Evolutionary conservation across 1,139 yeast species (phyloP).

Genomic region (Sugiyamaella paludigena): DNA sequence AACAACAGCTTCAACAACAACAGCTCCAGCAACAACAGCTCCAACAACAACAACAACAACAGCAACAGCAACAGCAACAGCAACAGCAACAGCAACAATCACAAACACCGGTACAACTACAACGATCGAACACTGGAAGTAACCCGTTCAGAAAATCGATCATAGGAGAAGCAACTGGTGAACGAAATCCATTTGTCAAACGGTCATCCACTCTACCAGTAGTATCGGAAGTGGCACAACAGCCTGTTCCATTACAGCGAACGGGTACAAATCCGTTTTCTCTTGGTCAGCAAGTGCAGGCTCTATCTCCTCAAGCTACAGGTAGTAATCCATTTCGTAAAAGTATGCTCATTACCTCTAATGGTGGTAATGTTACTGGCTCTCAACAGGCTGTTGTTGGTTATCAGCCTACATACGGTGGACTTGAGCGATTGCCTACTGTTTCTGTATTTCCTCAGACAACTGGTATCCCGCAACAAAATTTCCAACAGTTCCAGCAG

Average conservation of each 20-base stretch:
- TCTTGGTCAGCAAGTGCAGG: slow-evolving; percentile 11
- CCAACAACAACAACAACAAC: slow-evolving; percentile 21
- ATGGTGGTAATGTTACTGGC: neutral
- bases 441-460: slow-evolving; percentile 33
- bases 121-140: slow-evolving; percentile 32
- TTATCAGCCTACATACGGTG: slow-evolving; percentile 32
- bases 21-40: slow-evolving; percentile 20
- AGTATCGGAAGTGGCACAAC: slow-evolving; percentile 11
- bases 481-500: slow-evolving; percentile 5
- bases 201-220: slow-evolving; percentile 25
- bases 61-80: slow-evolving; percentile 40
- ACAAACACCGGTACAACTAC: slow-evolving; percentile 21
- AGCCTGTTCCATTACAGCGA: slow-evolving; percentile 25
- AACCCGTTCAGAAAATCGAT: slow-evolving; percentile 31
- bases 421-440: slow-evolving; percentile 30
- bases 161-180: slow-evolving; percentile 12
- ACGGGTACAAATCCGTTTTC: slow-evolving; percentile 51
- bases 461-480: slow-evolving; percentile 1
- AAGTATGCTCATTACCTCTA: slow-evolving; percentile 16
- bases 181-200: slow-evolving; percentile 31
- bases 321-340: slow-evolving; percentile 33
- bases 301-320: slow-evolving; percentile 26
- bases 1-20: slow-evolving; percentile 42
- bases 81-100: slow-evolving; percentile 15
- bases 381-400: slow-evolving; percentile 12